Base-by-base conservation (phyloP, 2,329 filamentous ascomycete genomes). In the Clarireedia monteithiana region DNA sequence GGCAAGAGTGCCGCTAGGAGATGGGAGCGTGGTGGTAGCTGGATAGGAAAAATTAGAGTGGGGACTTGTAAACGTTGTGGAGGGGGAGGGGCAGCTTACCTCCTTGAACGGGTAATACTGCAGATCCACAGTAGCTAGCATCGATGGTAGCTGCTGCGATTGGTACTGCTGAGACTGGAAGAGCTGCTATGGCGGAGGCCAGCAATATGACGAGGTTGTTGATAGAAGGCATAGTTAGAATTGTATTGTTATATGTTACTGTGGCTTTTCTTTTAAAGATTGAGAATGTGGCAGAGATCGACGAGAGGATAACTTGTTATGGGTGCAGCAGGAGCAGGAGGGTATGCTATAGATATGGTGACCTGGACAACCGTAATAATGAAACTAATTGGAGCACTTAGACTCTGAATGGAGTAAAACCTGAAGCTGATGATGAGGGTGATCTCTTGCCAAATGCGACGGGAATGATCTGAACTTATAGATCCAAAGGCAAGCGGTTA, bases 11-110 rank as follows among this genome's bases (percentile, higher is more conserved):
- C 65, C 57, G 24, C 50, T 63, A n/a, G 63, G 57, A 17, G 57
- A 6, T 39, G 61, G 60, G 27, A 69, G 62, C 58, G 61, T 61
- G 24, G 60, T 59, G 15, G 39, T 40, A 48, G 53, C 67, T 68
- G 50, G 6, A 30, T 39, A 15, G 3, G 20, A 24, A 17, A 7
- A 50, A 48, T 6, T 39, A 23, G 4, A 55, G 52, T 27, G 38
- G 39, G n/a, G 7, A 14, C 6, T 17, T 39, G 6, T 49, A 14
- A 38, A 40, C 17, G 39, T 24, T 5, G 30, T 20, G 17, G 27
- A 26, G 26, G 4, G 26, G 10, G 15, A 42, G 23, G 1, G 26
- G 24, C 2, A 27, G 17, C 53, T 42, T 24, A 56, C 53, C 53
- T 51, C 40, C 48, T 46, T 36, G 36, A n/a, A 39, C 12, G 6